Conservation (phyloP, 1,284 basidiomycete genomes). For the Thelephora terrestris region DNA sequence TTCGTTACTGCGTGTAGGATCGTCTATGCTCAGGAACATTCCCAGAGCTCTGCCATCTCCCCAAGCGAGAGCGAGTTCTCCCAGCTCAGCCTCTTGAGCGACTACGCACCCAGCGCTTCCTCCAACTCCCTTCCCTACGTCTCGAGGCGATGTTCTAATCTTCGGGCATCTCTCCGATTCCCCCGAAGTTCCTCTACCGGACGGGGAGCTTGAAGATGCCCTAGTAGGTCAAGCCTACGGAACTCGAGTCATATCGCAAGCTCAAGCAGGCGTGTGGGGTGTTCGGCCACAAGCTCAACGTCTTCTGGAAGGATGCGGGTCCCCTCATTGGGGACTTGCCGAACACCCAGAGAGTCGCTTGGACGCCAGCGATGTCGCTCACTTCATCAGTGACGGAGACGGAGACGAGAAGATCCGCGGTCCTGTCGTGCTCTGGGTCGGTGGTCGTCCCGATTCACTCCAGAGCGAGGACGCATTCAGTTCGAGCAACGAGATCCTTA, state of each 20-base stretch:
- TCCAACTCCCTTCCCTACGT: no score
- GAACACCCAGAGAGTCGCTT: constrained; percentile 6
- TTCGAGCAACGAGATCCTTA: constrained; percentile 5
- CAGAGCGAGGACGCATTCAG: constrained; percentile 2
- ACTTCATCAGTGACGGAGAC: constrained; percentile 7
- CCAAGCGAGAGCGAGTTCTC: no score
- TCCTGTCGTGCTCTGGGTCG: constrained; percentile 9
- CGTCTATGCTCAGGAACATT: no score
- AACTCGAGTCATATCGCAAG: constrained; percentile 11
- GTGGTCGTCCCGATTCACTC: constrained; percentile 5
- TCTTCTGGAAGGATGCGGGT: constrained; percentile 12
- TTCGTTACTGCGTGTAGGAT: no score
- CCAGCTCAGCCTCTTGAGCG: no score
- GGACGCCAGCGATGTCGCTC: constrained; percentile 11
- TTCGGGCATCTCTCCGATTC: constrained; percentile 10
- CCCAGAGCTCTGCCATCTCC: no score
- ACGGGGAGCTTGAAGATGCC: constrained; percentile 7
- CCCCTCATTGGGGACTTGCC: constrained; percentile 10
- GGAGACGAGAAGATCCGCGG: constrained; percentile 1
- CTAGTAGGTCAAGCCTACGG: constrained; percentile 11
- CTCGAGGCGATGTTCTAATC: no score
- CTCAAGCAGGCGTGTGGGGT: constrained; percentile 11
- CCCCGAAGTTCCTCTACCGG: constrained; percentile 10
- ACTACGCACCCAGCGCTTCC: no score
- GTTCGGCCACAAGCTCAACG: constrained; percentile 9